These are phyloP conservation scores for Mycena amicta DNA, from an alignment of 768 basidiomycete genomes.

Conservation along the genomic window DNA sequence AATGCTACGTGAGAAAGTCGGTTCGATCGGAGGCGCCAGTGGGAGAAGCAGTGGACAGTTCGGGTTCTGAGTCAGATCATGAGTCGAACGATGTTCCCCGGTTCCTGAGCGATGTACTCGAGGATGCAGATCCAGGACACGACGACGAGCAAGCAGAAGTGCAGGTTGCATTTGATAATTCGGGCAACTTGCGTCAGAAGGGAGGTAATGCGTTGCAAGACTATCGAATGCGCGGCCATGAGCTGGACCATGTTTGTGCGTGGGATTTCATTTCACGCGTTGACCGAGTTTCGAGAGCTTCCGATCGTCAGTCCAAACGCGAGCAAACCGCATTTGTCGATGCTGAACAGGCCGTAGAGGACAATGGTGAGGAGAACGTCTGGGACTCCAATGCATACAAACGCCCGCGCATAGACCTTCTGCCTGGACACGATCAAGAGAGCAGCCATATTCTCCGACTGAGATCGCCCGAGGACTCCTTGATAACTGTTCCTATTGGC, in stretches of 20 bases:
- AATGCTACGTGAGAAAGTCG: slow-evolving; percentile 23
- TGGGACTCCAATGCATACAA: neutral
- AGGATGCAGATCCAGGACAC: neutral
- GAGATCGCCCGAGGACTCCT: neutral
- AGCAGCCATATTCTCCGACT: slow-evolving; percentile 19
- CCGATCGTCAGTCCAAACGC: slow-evolving; percentile 1
- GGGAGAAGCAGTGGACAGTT: neutral
- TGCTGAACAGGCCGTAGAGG: neutral
- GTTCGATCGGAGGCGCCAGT: neutral
- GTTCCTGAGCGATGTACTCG: slow-evolving; percentile 4
- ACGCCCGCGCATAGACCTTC: neutral
- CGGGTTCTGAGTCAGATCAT: neutral
- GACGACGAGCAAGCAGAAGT: slow-evolving; percentile 13
- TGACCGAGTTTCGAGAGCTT: slow-evolving; percentile 20
- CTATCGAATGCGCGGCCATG: slow-evolving; percentile 23
- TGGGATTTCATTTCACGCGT: slow-evolving; percentile 31
- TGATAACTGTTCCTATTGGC: slow-evolving; percentile 39
- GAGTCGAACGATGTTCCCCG: neutral
- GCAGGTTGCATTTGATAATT: neutral
- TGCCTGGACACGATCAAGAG: neutral
- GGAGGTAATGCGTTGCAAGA: slow-evolving; percentile 22
- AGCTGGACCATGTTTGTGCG: slow-evolving; percentile 19
- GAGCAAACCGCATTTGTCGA: neutral
- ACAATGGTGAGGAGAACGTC: neutral
- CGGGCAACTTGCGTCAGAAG: slow-evolving; percentile 14